Evolutionary conservation across 192 early-diverging fungal species (phyloP), one percentile per base, ranked within the genome.

Genomic region (Phycomyces nitens): DNA sequence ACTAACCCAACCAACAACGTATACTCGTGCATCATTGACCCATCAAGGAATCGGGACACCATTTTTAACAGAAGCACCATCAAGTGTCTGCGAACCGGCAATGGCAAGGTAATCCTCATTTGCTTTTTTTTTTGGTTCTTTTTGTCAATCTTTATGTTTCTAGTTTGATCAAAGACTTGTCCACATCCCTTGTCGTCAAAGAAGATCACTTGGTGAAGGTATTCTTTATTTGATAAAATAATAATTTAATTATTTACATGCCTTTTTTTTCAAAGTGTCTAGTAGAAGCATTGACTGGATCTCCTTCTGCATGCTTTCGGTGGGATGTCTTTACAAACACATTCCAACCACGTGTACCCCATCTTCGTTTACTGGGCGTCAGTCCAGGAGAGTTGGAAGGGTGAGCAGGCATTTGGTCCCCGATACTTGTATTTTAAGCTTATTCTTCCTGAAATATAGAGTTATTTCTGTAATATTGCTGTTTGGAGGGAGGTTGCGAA

Each of bases 401-500:
- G 18, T 38, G 7, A 38, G 57, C 21, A 34, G 38, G 57, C 12
- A 12, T 58, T 23, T 18, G 1, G 14, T 34, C 7, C 7, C 7
- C 7, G 29, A 34, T 5, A 7, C 2, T 34, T 34, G 29, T 5
- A 34, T 34, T 7, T 5, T 5, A 34, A 5, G 29, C 7, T 34
- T 34, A 34, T 34, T 34, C 7, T 34, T n/a, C n/a, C n/a, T n/a
- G n/a, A n/a, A n/a, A n/a, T 34, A 7, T 34, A 34, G 29, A 6
- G 27, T 54, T 21, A 40, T 66, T 14, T 34, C 20, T 0, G 26
- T 29, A 29, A 12, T 58, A 8, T 34, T 58, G 34, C 1, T 16
- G 18, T 57, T 66, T 42, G 77, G 73, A 23, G 74, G 69, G 9
- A 55, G 69, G 34, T 66, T 74, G 54, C 55, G 64, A 26, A 21